These are phyloP conservation scores for Eucalyptus grandis DNA, from an alignment of 345 rosid species.

Conservation along the genomic window DNA sequence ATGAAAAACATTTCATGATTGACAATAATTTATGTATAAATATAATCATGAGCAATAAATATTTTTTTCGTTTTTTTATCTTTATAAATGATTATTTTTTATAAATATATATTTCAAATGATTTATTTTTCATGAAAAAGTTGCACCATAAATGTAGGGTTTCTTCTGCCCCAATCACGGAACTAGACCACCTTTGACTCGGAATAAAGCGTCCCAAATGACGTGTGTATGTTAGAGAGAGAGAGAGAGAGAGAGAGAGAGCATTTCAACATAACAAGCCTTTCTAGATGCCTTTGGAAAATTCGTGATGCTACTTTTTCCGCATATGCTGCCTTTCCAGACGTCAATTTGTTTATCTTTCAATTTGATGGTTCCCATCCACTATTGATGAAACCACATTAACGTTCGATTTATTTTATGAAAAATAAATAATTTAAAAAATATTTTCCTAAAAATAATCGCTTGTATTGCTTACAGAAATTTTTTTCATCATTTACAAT, in stretches of 20 bases:
- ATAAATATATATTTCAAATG: background rate
- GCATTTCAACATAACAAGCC: background rate
- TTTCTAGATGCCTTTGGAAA: background rate
- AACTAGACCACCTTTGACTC: background rate
- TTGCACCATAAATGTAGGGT: background rate
- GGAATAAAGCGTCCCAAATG: background rate
- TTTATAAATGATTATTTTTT: background rate
- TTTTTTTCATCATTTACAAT: background rate
- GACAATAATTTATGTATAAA: background rate
- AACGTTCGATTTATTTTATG: rapidly evolving
- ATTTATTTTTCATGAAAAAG: background rate
- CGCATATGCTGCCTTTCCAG: background rate
- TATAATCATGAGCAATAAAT: background rate
- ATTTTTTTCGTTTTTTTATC: background rate
- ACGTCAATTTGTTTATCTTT: background rate
- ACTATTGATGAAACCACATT: background rate
- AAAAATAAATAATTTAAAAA: background rate
- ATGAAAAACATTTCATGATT: background rate
- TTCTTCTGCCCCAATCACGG: background rate
- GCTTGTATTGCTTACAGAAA: rapidly evolving
- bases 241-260: background rate
- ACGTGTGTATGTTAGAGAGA: background rate
- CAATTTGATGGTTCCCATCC: background rate
- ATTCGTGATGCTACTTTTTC: background rate
- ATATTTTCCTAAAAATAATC: rapidly evolving